Conservation (phyloP, 2,329 filamentous ascomycete species). For the Botrytis hyacinthi region DNA sequence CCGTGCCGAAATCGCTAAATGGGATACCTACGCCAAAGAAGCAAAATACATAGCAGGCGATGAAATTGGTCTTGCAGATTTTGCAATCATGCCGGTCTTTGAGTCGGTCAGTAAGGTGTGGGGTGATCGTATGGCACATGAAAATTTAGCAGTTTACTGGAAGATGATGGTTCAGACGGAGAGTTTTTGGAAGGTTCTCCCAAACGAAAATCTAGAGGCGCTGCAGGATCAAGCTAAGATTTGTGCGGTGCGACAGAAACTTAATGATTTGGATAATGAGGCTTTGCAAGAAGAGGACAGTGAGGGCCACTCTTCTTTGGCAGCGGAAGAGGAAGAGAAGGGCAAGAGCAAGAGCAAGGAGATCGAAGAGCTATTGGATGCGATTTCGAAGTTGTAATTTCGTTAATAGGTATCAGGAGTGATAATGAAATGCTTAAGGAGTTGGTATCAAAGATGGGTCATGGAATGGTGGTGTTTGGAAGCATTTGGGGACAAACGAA, state of each 20-base stretch:
- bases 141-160: conserved; percentile 33
- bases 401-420: not conserved
- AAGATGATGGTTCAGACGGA: conserved; percentile 25
- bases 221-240: not conserved
- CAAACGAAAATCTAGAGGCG: conserved; percentile 3
- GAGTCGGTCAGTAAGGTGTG: conserved; percentile 44
- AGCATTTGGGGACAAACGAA: not conserved
- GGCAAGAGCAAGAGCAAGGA: not conserved
- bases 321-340: not conserved
- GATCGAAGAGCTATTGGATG: conserved; percentile 13
- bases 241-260: not conserved
- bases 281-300: not conserved
- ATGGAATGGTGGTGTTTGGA: not conserved
- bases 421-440: not conserved
- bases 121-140: conserved; percentile 37
- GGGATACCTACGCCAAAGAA: conserved; percentile 26
- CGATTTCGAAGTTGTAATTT: conserved; percentile 1
- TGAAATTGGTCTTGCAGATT: conserved; percentile 50
- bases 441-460: not conserved
- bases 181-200: conserved; percentile 27
- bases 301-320: not conserved
- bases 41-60: conserved; percentile 47
- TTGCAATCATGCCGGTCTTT: conserved; percentile 56
- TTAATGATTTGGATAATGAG: not conserved
- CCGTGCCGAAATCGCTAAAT: conserved; percentile 35